A percentile compares a stretch with the other conserved stretches of the same genome.
These are phyloP conservation scores for Acacia acuminata DNA, from an alignment of 306 rosid species.

Conservation along the genomic window DNA sequence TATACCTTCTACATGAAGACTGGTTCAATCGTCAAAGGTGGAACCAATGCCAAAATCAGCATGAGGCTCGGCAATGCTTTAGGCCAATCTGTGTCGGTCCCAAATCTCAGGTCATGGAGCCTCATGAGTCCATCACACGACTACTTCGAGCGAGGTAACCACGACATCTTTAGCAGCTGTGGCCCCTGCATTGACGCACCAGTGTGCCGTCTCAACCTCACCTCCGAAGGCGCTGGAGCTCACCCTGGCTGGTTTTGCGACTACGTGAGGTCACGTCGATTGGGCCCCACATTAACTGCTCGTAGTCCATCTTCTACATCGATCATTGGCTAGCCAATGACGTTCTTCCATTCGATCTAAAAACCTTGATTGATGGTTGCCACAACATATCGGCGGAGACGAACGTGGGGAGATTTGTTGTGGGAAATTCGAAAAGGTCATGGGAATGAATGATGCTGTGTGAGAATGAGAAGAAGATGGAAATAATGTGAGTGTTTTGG, in stretches of 20 bases:
- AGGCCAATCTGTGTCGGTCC: background rate
- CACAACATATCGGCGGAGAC: no score
- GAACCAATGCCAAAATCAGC: constrained; percentile 33
- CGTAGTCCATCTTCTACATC: constrained; percentile 30
- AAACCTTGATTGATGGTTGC: no score
- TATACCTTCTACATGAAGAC: constrained; percentile 39
- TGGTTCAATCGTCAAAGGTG: constrained; percentile 24
- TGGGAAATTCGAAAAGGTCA: constrained; percentile 1
- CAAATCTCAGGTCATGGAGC: constrained; percentile 26
- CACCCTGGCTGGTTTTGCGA: constrained; percentile 41
- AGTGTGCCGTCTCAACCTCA: constrained; percentile 29
- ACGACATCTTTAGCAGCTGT: constrained; percentile 26
- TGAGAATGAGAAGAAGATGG: background rate
- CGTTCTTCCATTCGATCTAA: constrained; percentile 1
- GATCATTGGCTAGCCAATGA: constrained; percentile 36
- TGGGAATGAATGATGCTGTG: background rate
- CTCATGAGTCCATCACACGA: constrained; percentile 4
- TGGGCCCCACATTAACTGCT: no score
- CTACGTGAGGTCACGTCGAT: constrained; percentile 30
- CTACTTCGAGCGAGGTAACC: constrained; percentile 36
- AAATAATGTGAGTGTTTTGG: background rate
- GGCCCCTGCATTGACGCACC: constrained; percentile 30
- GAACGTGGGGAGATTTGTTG: background rate
- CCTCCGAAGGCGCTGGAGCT: constrained; percentile 35
- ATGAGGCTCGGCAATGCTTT: constrained; percentile 1